Percentiles rank a stretch among this genome's conserved stretches.
These are phyloP conservation scores for Solanum clarkiae DNA, from an alignment of 257 asterid species.

Conservation along the genomic window DNA sequence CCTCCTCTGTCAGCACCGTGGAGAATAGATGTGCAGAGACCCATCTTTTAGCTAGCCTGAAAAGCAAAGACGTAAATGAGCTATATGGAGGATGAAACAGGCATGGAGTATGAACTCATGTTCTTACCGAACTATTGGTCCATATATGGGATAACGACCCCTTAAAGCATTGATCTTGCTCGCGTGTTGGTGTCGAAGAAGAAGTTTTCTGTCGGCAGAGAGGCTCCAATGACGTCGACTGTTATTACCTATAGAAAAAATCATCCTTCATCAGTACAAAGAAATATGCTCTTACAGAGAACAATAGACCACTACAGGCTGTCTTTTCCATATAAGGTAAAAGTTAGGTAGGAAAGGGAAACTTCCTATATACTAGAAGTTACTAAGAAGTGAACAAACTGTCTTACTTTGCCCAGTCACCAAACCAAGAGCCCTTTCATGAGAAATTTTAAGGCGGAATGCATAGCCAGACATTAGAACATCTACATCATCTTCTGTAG, in stretches of 20 bases:
- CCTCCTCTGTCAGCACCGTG: slow-evolving; percentile 60
- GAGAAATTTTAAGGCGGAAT: slow-evolving; percentile 84
- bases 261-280: neutral
- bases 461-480: slow-evolving; percentile 86
- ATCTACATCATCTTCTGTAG: slow-evolving; percentile 85
- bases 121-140: slow-evolving; percentile 74
- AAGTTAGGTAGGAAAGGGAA: neutral
- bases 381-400: neutral
- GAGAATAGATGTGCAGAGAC: slow-evolving; percentile 89
- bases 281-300: neutral
- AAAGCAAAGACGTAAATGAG: neutral
- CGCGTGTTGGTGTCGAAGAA: slow-evolving; percentile 72
- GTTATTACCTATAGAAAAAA: slow-evolving; percentile 18
- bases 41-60: slow-evolving; percentile 98
- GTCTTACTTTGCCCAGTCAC: slow-evolving; percentile 46
- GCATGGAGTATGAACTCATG: neutral
- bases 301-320: neutral
- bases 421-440: slow-evolving; percentile 76
- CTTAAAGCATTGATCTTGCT: slow-evolving; percentile 86
- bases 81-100: neutral
- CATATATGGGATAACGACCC: slow-evolving; percentile 77
- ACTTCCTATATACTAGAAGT: neutral
- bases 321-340: neutral
- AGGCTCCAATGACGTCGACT: slow-evolving; percentile 43
- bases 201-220: slow-evolving; percentile 58